phyloP scores from a whole-genome alignment of 2,329 filamentous ascomycete species.

The Anthostomella pinea region DNA sequence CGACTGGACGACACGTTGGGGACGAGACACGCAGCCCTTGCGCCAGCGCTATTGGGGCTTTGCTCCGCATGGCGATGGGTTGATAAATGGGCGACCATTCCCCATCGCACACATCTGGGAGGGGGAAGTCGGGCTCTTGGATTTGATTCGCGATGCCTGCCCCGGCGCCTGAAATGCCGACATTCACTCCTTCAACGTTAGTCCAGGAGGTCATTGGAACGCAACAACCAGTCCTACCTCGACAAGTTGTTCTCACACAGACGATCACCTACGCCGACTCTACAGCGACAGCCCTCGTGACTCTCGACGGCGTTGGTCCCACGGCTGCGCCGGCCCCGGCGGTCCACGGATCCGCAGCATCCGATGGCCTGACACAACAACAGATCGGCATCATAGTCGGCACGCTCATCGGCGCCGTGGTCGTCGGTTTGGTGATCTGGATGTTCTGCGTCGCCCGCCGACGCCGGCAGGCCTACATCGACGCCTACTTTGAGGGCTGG shows the following conservation, averaged over 20 bases:
- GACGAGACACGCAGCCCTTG: no score
- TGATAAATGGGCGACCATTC: no score
- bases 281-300: constrained; percentile 28
- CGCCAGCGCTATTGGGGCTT: no score
- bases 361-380: constrained; percentile 17
- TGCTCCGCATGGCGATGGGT: no score
- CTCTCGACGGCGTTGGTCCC: constrained; percentile 23
- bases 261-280: constrained; percentile 27
- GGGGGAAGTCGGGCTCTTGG: no score
- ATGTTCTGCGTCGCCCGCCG: constrained; percentile 17
- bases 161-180: no score
- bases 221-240: constrained; percentile 15
- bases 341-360: constrained; percentile 8
- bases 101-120: no score
- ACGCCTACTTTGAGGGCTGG: constrained; percentile 5
- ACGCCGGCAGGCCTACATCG: constrained; percentile 16
- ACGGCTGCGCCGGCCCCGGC: constrained; percentile 5
- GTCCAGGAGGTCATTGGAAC: no score
- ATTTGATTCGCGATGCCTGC: no score
- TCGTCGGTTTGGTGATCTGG: constrained; percentile 24
- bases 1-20: no score
- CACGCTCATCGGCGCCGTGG: constrained; percentile 20
- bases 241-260: constrained; percentile 30
- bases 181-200: no score
- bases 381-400: constrained; percentile 30